These are phyloP conservation scores for Maudiozyma humilis DNA, from an alignment of 1,139 yeast species.

Conservation along the genomic window DNA sequence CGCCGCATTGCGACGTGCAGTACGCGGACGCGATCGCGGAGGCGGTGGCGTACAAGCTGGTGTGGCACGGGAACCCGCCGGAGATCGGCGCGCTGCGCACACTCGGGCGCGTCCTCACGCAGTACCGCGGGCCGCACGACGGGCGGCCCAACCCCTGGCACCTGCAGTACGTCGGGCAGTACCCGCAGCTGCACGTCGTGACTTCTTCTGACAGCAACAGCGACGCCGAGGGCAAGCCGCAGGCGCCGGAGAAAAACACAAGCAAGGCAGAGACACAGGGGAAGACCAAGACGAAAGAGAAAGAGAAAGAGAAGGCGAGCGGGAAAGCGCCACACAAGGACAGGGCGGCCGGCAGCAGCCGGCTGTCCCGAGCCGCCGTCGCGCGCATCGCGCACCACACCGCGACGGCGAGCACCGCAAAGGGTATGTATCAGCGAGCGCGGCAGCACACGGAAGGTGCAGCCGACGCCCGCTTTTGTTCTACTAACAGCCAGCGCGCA, in stretches of 20 bases:
- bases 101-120: background rate
- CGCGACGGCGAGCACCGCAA: background rate
- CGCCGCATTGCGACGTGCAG: constrained; percentile 7
- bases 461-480: too few relatives aligned
- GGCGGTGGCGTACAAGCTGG: constrained; percentile 1
- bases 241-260: background rate
- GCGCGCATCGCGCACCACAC: background rate
- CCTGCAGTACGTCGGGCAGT: background rate
- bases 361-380: background rate
- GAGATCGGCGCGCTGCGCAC: constrained; percentile 1
- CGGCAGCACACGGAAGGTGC: too few relatives aligned
- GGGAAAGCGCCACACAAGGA: background rate
- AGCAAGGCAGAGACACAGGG: background rate
- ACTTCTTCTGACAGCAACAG: background rate
- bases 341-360: background rate
- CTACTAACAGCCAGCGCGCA: background rate
- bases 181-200: background rate
- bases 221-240: background rate
- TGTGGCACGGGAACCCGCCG: background rate
- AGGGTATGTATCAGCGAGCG: constrained; percentile 12
- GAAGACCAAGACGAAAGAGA: background rate
- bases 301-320: background rate
- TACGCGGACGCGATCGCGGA: constrained; percentile 4
- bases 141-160: background rate
- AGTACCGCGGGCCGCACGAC: background rate